These are phyloP conservation scores for Blattamonas nauphoetae DNA, from an alignment of 78 protist genomes.

Conservation along the genomic window DNA sequence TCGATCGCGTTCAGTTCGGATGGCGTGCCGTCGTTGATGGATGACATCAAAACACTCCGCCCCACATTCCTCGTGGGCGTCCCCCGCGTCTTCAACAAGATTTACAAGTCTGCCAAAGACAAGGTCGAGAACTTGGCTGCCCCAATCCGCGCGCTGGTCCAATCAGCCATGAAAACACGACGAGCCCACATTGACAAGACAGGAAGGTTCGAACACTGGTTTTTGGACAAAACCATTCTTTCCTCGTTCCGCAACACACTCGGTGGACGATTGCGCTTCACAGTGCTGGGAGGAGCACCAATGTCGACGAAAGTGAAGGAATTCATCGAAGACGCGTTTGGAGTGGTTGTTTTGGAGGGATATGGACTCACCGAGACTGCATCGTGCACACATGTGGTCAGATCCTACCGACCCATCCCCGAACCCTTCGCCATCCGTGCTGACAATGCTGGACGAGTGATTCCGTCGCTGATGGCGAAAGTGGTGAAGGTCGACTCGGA, in stretches of 20 bases:
- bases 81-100: neutral
- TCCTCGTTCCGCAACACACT: neutral
- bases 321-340: neutral
- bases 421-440: neutral
- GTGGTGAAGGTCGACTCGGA: neutral
- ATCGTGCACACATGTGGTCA: neutral
- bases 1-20: neutral
- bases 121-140: neutral
- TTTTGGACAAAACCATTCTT: neutral
- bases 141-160: neutral
- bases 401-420: neutral
- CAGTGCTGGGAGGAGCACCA: neutral
- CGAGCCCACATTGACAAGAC: neutral
- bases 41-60: neutral
- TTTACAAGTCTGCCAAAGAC: neutral
- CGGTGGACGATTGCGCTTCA: neutral
- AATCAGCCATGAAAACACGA: neutral
- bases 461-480: neutral
- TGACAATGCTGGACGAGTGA: no score
- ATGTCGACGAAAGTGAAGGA: neutral
- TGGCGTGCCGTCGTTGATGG: neutral
- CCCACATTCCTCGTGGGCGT: neutral
- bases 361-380: slow-evolving; percentile 15
- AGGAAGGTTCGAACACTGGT: neutral
- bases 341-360: neutral